Conservation (phyloP, 257 asterid genomes). For the Penstemon davidsonii region DNA sequence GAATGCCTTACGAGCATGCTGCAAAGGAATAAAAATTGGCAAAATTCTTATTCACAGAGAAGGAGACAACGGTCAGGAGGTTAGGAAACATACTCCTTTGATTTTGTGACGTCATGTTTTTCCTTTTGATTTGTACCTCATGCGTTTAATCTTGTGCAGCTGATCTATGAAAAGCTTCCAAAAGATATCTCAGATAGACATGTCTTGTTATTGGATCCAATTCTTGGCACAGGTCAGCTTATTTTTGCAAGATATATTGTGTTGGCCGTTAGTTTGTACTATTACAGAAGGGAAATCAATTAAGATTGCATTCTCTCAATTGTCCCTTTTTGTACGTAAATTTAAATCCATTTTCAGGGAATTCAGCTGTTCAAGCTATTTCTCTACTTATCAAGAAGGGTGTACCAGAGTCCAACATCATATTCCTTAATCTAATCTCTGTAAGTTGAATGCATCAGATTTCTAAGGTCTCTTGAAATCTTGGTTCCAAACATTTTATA, state of each 20-base stretch:
- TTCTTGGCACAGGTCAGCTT: slow-evolving; percentile 91
- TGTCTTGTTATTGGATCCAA: slow-evolving; percentile 90
- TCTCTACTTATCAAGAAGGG: slow-evolving; percentile 85
- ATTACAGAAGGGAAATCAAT: no score
- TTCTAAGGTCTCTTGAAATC: no score
- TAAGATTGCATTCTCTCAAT: no score
- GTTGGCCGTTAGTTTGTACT: neutral
- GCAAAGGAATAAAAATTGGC: slow-evolving; percentile 97
- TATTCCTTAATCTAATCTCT: slow-evolving; percentile 93
- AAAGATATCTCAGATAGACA: slow-evolving; percentile 89
- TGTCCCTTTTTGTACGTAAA: neutral
- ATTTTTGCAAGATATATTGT: neutral
- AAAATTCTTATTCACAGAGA: slow-evolving; percentile 96
- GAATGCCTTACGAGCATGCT: slow-evolving; percentile 95
- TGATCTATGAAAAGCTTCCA: slow-evolving; percentile 93
- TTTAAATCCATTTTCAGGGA: slow-evolving; percentile 53
- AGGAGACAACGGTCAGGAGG: slow-evolving; percentile 97
- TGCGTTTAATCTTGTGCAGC: slow-evolving; percentile 45
- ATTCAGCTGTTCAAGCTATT: slow-evolving; percentile 94
- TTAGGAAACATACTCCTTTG: slow-evolving; percentile 26
- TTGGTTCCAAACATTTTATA: neutral
- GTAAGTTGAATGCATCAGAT: slow-evolving; percentile 44
- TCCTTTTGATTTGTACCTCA: neutral
- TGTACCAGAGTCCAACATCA: slow-evolving; percentile 90
- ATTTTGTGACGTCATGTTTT: slow-evolving; percentile 9